Conservation (phyloP, 208 protist species). For the Endotrypanum monterogeii region DNA sequence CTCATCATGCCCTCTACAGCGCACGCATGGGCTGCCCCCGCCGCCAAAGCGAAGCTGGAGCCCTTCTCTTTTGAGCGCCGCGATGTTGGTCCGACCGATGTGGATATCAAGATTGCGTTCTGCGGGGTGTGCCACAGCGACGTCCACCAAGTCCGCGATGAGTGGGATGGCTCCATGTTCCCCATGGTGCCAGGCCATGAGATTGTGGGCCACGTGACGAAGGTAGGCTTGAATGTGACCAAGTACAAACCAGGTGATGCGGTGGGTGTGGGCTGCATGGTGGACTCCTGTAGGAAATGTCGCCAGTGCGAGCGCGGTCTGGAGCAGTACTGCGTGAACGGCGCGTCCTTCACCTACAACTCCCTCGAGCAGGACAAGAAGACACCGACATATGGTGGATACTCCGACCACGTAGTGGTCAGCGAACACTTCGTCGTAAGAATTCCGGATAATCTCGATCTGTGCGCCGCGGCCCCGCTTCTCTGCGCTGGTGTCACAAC, state of each 20-base stretch:
- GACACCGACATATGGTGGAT: constrained; percentile 56
- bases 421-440: constrained; percentile 64
- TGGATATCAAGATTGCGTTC: constrained; percentile 62
- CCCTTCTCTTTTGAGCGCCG: constrained; percentile 56
- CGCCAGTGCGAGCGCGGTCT: constrained; percentile 59
- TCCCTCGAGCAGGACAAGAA: constrained; percentile 35
- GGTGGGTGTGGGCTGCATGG: constrained; percentile 89
- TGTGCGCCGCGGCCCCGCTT: constrained; percentile 70
- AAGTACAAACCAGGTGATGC: constrained; percentile 81
- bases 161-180: constrained; percentile 66
- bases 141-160: constrained; percentile 69
- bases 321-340: constrained; percentile 78
- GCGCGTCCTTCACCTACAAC: constrained; percentile 65
- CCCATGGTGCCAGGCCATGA: constrained; percentile 87
- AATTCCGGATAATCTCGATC: constrained; percentile 69
- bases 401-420: constrained; percentile 75
- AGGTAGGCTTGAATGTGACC: constrained; percentile 65
- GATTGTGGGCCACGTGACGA: constrained; percentile 75
- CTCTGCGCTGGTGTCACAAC: constrained; percentile 92
- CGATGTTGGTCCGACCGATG: constrained; percentile 50
- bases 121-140: constrained; percentile 89
- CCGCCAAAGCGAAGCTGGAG: constrained; percentile 43
- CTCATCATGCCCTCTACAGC: constrained; percentile 50
- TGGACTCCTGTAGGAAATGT: constrained; percentile 84
- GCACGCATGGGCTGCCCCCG: constrained; percentile 43